Base-by-base conservation (phyloP, 1,284 basidiomycete species). In the Tranzscheliella williamsii region DNA sequence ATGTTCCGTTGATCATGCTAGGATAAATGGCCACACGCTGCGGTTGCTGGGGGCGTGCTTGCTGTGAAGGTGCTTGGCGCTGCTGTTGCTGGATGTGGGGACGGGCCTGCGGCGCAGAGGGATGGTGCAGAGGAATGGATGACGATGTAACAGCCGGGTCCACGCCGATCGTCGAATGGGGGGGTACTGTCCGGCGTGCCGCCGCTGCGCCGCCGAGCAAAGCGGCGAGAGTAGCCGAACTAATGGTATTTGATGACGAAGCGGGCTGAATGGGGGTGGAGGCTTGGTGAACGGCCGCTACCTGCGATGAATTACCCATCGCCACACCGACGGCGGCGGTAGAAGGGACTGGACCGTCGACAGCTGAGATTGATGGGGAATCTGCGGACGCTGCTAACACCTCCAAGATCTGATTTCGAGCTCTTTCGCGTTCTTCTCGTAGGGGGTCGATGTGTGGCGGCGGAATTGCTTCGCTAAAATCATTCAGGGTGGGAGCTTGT, bases 1-100 rank as follows among this genome's bases (percentile, higher is more conserved):
- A 73, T 4, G 72, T 75, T 24, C 72, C 72, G 26, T 53, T 64
- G 45, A 64, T 60, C 39, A 42, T 58, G 27, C 46, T 45, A 21
- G 58, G 52, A 26, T 63, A 54, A 20, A 55, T 33, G 21, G 49
- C 36, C 11, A 44, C 39, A 9, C 44, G 45, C 23, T 49, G 24
- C 6, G 42, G n/a, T 9, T 35, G 17, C 22, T 45, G 41, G 15
- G 17, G 38, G 29, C n/a, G n/a, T n/a, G n/a, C n/a, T n/a, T n/a
- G n/a, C n/a, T n/a, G n/a, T n/a, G n/a, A n/a, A n/a, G n/a, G n/a
- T n/a, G n/a, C n/a, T n/a, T n/a, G n/a, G n/a, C n/a, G n/a, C n/a
- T n/a, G n/a, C n/a, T n/a, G n/a, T n/a, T n/a, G n/a, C n/a, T n/a
- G n/a, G n/a, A n/a, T n/a, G n/a, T n/a, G n/a, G n/a, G n/a, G n/a